A percentile compares a stretch with the other conserved stretches of the same genome.
These are phyloP conservation scores for Ganoderma lingzhi DNA, from an alignment of 1,284 basidiomycete species.

Conservation along the genomic window DNA sequence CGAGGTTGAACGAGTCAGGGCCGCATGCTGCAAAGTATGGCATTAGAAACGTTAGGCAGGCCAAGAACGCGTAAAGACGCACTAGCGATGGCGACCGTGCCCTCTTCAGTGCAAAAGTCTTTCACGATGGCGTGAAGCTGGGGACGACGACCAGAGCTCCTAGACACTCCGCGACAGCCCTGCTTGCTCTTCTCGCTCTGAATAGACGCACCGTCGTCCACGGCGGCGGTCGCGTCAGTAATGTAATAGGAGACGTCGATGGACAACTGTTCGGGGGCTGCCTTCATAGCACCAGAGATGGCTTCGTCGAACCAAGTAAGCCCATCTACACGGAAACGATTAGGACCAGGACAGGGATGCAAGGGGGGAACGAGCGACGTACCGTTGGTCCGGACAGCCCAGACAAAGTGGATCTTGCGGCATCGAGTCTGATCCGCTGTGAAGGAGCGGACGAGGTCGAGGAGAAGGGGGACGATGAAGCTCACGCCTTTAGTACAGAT, in stretches of 20 bases:
- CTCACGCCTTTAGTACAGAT: constrained; percentile 35
- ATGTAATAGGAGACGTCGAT: constrained; percentile 17
- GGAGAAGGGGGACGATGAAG: constrained; percentile 41
- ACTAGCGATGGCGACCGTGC: constrained; percentile 36
- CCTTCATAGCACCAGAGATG: constrained; percentile 19
- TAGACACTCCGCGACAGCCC: constrained; percentile 28
- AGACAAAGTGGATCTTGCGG: constrained; percentile 37
- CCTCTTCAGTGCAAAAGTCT: constrained; percentile 27
- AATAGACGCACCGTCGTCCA: constrained; percentile 2
- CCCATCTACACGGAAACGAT: constrained; percentile 27
- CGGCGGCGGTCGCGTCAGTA: neutral
- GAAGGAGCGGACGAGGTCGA: constrained; percentile 36
- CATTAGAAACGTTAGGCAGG: neutral
- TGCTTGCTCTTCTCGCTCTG: constrained; percentile 12
- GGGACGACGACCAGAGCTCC: constrained; percentile 27
- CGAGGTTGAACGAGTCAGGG: constrained; percentile 44
- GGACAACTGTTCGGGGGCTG: constrained; percentile 9
- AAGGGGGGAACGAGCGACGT: neutral
- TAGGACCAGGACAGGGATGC: neutral
- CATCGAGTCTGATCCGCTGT: constrained; percentile 21
- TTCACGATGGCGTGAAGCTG: constrained; percentile 28
- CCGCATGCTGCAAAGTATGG: constrained; percentile 42
- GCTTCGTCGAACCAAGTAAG: constrained; percentile 36
- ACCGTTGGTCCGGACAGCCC: constrained; percentile 38
- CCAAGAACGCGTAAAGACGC: constrained; percentile 3